Evolutionary conservation across 2,329 filamentous ascomycete genomes (phyloP).

Genomic region (Colletotrichum sp.): DNA sequence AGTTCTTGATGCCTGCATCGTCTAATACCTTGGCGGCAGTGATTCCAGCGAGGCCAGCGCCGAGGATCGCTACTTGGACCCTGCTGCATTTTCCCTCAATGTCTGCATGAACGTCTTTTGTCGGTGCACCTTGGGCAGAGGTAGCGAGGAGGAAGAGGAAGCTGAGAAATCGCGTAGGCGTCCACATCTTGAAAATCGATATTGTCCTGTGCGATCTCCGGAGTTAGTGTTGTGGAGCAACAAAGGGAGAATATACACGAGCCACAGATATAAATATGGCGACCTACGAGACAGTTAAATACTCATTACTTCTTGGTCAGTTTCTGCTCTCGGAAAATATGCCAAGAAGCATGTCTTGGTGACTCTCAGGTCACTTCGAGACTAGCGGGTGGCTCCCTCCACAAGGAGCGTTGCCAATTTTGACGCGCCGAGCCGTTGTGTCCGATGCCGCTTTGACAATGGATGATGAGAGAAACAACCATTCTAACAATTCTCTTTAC

Average conservation of each 20-base stretch:
- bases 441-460: neutral
- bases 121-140: neutral
- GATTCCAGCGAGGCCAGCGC: conserved; percentile 67
- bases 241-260: neutral
- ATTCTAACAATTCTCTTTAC: neutral
- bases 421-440: neutral
- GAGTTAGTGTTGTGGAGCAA: neutral
- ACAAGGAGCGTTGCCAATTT: neutral
- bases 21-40: conserved; percentile 67
- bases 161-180: neutral
- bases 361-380: neutral
- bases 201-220: neutral
- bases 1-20: conserved; percentile 66
- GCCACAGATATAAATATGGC: neutral
- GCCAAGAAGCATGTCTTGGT: neutral
- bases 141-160: neutral
- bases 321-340: neutral
- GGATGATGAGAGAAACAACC: neutral
- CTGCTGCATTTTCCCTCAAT: conserved; percentile 26
- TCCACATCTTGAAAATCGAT: neutral
- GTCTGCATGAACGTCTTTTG: neutral
- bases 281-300: neutral
- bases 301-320: neutral
- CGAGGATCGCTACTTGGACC: conserved; percentile 49
- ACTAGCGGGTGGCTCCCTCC: neutral